These are phyloP conservation scores for Papiliotrema laurentii DNA, from an alignment of 1,284 basidiomycete species.

Conservation along the genomic window DNA sequence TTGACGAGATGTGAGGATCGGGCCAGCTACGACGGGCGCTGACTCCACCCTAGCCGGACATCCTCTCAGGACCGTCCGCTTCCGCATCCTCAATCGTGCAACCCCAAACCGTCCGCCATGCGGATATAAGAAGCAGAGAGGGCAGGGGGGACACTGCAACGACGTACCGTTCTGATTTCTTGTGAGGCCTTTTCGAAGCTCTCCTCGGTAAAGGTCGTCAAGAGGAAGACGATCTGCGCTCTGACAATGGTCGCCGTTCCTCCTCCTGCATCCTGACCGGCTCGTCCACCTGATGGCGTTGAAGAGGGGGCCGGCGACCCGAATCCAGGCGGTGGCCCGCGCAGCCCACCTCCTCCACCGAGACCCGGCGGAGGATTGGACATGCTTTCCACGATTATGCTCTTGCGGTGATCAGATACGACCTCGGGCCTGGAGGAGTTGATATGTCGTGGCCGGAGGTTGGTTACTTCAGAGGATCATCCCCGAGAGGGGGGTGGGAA, in stretches of 20 bases:
- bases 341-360: slow-evolving; percentile 21
- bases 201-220: slow-evolving; percentile 89
- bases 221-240: slow-evolving; percentile 77
- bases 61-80: too few species aligned
- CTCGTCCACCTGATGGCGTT: slow-evolving; percentile 7
- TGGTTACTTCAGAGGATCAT: too few species aligned
- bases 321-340: slow-evolving; percentile 46
- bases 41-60: too few species aligned
- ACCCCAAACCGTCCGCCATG: too few species aligned
- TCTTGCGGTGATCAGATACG: too few species aligned
- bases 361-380: slow-evolving; percentile 24
- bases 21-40: too few species aligned
- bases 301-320: slow-evolving; percentile 17
- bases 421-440: slow-evolving; percentile 1
- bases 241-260: slow-evolving; percentile 50
- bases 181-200: slow-evolving; percentile 86
- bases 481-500: too few species aligned
- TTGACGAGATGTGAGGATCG: background rate
- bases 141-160: too few species aligned
- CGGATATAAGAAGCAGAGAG: background rate
- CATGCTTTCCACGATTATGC: too few species aligned
- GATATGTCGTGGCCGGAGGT: too few species aligned
- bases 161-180: slow-evolving; percentile 82
- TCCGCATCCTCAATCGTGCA: too few species aligned
- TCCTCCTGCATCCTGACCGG: slow-evolving; percentile 13